phyloP scores from a whole-genome alignment of 1,284 basidiomycete species.

The Coniophora puteana region DNA sequence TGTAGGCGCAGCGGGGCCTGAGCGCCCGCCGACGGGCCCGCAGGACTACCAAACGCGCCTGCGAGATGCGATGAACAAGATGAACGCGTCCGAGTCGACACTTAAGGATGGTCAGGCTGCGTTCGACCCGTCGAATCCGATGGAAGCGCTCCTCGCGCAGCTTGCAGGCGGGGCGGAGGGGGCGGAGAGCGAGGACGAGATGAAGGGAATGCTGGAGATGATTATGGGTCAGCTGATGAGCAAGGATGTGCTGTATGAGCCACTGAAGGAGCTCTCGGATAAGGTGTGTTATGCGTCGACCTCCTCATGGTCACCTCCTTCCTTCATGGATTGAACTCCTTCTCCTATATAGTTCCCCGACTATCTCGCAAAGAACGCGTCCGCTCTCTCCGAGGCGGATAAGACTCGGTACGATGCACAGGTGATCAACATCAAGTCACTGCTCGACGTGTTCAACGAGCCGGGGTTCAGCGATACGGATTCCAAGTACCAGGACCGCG shows the following conservation, averaged over 20 bases:
- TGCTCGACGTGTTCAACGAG: conserved; percentile 75
- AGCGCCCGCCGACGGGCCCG: too few species aligned
- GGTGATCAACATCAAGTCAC: conserved; percentile 55
- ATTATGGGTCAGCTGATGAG: conserved; percentile 96
- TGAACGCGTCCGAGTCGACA: conserved; percentile 70
- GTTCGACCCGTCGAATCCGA: conserved; percentile 31
- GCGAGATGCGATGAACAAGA: conserved; percentile 68
- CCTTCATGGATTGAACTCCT: conserved; percentile 2
- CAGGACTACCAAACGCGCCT: conserved; percentile 28
- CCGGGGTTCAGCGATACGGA: conserved; percentile 64
- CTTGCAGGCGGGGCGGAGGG: conserved; percentile 34
- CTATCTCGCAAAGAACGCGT: conserved; percentile 61
- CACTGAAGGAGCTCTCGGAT: conserved; percentile 82
- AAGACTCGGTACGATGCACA: conserved; percentile 71
- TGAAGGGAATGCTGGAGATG: conserved; percentile 64
- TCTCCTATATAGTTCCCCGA: conserved; percentile 79
- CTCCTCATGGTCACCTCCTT: conserved; percentile 1
- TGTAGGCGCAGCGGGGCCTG: conserved; percentile 12
- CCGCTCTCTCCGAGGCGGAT: conserved; percentile 56
- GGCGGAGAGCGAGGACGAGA: conserved; percentile 27
- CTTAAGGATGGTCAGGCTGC: conserved; percentile 34
- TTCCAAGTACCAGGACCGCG: conserved; percentile 43
- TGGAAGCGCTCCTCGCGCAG: conserved; percentile 49
- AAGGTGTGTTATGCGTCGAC: conserved; percentile 49
- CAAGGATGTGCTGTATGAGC: conserved; percentile 91